Evolutionary conservation across 192 early-diverging fungal genomes (phyloP).

Genomic region (Haplosporangium gracile): DNA sequence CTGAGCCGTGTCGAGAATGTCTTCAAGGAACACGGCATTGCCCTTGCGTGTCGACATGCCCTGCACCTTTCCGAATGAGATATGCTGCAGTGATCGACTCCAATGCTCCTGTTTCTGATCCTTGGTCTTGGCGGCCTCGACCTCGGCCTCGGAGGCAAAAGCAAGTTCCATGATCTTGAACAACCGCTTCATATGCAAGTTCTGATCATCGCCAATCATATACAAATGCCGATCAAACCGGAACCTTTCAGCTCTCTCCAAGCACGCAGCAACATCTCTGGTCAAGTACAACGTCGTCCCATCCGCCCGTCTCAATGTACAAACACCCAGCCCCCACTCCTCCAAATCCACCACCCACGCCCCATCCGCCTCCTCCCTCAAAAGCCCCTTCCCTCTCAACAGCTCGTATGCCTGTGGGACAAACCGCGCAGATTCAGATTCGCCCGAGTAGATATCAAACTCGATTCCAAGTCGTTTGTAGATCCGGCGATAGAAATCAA

Average conservation of each 20-base stretch:
- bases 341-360: constrained; percentile 85
- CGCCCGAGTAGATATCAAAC: constrained; percentile 93
- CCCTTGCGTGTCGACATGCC: constrained; percentile 96
- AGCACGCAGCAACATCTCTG: constrained; percentile 90
- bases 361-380: constrained; percentile 76
- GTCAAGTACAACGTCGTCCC: constrained; percentile 92
- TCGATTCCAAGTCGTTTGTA: constrained; percentile 86
- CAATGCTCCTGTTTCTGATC: constrained; percentile 61
- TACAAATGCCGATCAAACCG: constrained; percentile 89
- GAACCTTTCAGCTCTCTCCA: constrained; percentile 80
- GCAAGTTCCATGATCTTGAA: constrained; percentile 86
- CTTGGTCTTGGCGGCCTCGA: too few species aligned
- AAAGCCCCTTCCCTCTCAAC: constrained; percentile 70
- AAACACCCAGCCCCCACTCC: constrained; percentile 78
- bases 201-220: constrained; percentile 89
- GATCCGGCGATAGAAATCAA: constrained; percentile 83
- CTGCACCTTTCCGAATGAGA: constrained; percentile 90
- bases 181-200: constrained; percentile 88
- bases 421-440: constrained; percentile 82
- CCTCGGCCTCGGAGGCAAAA: constrained; percentile 5
- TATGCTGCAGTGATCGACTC: constrained; percentile 80
- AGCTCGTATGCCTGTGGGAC: constrained; percentile 76
- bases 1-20: constrained; percentile 87
- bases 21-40: constrained; percentile 91
- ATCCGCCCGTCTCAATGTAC: constrained; percentile 82